Evolutionary conservation across 257 asterid species (phyloP).

Genomic region (Osmanthus fragrans): DNA sequence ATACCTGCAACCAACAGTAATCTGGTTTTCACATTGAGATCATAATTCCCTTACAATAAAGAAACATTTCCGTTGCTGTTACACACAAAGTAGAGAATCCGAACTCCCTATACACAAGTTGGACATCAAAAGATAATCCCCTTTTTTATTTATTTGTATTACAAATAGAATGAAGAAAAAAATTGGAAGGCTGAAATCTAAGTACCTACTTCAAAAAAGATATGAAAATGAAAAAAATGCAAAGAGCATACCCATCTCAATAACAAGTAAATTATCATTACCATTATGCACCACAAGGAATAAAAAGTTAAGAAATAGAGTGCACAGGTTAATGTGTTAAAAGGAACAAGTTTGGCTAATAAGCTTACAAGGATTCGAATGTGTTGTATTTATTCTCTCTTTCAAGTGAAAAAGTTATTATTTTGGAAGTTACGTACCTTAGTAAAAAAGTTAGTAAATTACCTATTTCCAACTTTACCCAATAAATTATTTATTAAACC

Average conservation of each 20-base stretch:
- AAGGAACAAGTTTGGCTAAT: too few species aligned
- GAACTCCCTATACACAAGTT: not conserved
- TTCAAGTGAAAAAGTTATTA: not conserved
- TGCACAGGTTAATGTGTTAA: not conserved
- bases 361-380: too few species aligned
- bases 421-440: not conserved
- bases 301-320: not conserved
- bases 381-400: too few species aligned
- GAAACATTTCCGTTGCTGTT: not conserved
- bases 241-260: not conserved
- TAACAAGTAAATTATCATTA: too few species aligned
- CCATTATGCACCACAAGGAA: not conserved
- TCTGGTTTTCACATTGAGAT: constrained; percentile 25
- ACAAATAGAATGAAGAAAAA: not conserved
- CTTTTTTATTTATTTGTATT: not conserved
- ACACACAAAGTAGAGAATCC: not conserved
- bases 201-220: not conserved
- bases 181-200: not conserved
- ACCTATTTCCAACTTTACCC: not conserved
- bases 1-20: constrained; percentile 58
- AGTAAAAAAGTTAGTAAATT: too few species aligned
- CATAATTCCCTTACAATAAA: not conserved
- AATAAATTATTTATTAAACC: too few species aligned
- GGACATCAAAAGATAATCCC: not conserved
- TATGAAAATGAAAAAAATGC: not conserved